These are phyloP conservation scores for Geranomyces variabilis DNA, from an alignment of 192 early-diverging fungal species.

Conservation along the genomic window DNA sequence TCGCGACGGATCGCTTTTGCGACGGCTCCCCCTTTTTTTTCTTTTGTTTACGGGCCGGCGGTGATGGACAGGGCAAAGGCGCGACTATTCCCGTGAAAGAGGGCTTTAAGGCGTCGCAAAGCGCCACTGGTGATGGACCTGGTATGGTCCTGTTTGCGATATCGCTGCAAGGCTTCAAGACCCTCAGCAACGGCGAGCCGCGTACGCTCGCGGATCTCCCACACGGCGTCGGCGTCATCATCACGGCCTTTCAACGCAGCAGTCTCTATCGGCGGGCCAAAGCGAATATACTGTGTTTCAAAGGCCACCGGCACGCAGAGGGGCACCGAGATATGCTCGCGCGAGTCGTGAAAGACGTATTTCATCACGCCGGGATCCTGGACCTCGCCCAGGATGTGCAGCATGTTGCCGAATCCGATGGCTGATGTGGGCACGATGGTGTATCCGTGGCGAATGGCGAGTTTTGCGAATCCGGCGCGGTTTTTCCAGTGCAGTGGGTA, in stretches of 20 bases:
- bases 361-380: not conserved
- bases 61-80: not conserved
- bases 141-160: not conserved
- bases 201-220: not conserved
- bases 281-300: not conserved
- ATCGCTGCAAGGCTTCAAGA: not conserved
- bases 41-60: not conserved
- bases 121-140: not conserved
- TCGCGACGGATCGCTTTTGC: too few relatives aligned
- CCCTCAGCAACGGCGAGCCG: not conserved
- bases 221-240: not conserved
- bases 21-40: too few relatives aligned
- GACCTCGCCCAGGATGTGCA: not conserved
- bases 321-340: not conserved
- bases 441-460: constrained; percentile 4
- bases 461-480: not conserved
- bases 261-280: not conserved
- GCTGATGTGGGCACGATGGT: not conserved
- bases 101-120: not conserved
- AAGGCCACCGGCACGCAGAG: not conserved
- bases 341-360: not conserved
- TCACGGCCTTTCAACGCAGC: not conserved
- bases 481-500: not conserved
- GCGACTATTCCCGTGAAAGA: not conserved
- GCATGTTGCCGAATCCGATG: not conserved